These are phyloP conservation scores for Polyporus arcularius DNA, from an alignment of 768 basidiomycete species.

Conservation along the genomic window DNA sequence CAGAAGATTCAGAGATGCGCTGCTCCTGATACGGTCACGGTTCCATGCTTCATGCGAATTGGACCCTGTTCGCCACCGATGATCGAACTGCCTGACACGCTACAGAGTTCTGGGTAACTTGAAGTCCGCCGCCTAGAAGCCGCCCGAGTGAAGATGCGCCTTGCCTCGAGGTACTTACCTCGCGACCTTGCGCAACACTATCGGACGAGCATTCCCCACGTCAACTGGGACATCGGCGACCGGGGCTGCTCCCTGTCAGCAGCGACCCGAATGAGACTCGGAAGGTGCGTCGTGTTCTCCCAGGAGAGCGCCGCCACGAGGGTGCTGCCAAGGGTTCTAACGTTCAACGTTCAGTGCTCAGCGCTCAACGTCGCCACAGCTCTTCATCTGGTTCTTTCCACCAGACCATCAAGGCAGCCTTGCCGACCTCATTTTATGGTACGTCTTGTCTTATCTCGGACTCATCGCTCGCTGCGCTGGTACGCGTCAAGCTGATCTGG, in stretches of 20 bases:
- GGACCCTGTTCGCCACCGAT: background rate
- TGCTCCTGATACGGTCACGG: too few species aligned
- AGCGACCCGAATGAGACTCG: constrained; percentile 59
- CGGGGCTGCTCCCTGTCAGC: constrained; percentile 75
- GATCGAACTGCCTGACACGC: background rate
- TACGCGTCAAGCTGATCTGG: background rate
- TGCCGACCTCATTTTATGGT: constrained; percentile 80
- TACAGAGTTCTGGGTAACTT: constrained; percentile 69
- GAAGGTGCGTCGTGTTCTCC: constrained; percentile 42
- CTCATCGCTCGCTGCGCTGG: background rate
- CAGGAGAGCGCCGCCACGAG: background rate
- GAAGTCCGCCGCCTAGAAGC: too few species aligned
- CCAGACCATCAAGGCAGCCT: constrained; percentile 72
- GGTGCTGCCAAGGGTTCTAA: background rate
- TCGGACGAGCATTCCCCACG: constrained; percentile 63
- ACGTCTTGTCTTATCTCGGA: constrained; percentile 17
- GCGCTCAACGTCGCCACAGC: constrained; percentile 37
- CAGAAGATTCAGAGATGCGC: too few species aligned
- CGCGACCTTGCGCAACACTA: too few species aligned
- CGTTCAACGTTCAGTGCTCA: too few species aligned
- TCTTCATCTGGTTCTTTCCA: constrained; percentile 87
- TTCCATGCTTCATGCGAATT: background rate
- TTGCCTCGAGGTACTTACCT: too few species aligned
- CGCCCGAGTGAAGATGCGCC: too few species aligned
- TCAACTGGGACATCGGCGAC: constrained; percentile 73